These are phyloP conservation scores for Tolypocladium ophioglossoides DNA, from an alignment of 2,329 filamentous ascomycete species.

Conservation along the genomic window DNA sequence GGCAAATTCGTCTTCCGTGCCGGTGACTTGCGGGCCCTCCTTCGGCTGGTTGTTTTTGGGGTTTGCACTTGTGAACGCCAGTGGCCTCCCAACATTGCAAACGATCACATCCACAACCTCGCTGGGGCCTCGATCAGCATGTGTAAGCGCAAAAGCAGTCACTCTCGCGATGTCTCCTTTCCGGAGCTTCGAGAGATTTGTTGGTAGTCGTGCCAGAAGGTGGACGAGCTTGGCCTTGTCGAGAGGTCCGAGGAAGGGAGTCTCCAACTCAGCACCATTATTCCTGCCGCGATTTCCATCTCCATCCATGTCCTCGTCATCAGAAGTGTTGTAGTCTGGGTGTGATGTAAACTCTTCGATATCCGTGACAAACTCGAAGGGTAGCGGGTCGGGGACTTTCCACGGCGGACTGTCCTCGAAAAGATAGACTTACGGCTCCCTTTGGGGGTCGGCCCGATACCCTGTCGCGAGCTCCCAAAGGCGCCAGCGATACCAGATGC, in stretches of 20 bases:
- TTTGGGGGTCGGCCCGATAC: slow-evolving; percentile 32
- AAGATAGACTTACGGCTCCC: slow-evolving; percentile 48
- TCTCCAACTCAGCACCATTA: slow-evolving; percentile 34
- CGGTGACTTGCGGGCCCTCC: slow-evolving; percentile 11
- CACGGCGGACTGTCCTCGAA: slow-evolving; percentile 73
- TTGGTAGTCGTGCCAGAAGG: slow-evolving; percentile 73
- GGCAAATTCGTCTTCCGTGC: slow-evolving; percentile 24
- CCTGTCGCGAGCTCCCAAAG: slow-evolving; percentile 79
- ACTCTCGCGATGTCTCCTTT: slow-evolving; percentile 81
- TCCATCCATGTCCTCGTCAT: slow-evolving; percentile 65
- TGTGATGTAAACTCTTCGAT: slow-evolving; percentile 76
- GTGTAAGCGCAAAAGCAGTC: slow-evolving; percentile 79
- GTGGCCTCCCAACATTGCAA: slow-evolving; percentile 68
- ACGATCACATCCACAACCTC: slow-evolving; percentile 88
- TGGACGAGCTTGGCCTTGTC: slow-evolving; percentile 78
- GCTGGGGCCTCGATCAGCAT: slow-evolving; percentile 74
- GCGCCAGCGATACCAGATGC: slow-evolving; percentile 87
- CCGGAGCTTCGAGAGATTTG: slow-evolving; percentile 59
- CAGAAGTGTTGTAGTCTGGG: slow-evolving; percentile 75
- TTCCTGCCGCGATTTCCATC: slow-evolving; percentile 37
- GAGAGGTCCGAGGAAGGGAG: slow-evolving; percentile 67
- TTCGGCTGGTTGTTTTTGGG: slow-evolving; percentile 35
- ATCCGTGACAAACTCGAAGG: slow-evolving; percentile 68
- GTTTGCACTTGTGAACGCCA: slow-evolving; percentile 63
- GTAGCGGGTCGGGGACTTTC: slow-evolving; percentile 65